Evolutionary conservation across 371 early-diverging fungal species (phyloP).

Genomic region (Chytridiales sp.): DNA sequence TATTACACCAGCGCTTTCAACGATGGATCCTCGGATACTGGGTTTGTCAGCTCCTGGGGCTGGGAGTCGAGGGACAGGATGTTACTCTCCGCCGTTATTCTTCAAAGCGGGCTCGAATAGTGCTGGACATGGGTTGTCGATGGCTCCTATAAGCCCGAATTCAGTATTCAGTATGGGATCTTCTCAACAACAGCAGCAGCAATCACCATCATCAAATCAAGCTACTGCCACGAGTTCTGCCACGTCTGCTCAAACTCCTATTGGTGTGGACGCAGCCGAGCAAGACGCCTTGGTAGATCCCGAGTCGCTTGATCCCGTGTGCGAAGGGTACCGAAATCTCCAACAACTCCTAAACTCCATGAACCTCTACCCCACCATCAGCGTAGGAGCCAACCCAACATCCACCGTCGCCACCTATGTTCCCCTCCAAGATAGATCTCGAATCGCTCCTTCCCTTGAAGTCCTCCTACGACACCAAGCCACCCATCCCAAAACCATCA

Average conservation of each 20-base stretch:
- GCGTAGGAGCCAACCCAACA: background rate
- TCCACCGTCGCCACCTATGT: background rate
- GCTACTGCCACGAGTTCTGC: too few species aligned
- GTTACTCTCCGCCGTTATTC: background rate
- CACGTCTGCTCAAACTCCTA: too few species aligned
- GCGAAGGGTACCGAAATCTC: constrained; percentile 24
- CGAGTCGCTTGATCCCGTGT: constrained; percentile 3
- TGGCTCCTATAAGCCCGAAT: background rate
- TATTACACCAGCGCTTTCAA: constrained; percentile 16
- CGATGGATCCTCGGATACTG: constrained; percentile 5
- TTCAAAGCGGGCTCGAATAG: background rate
- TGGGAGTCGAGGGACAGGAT: background rate
- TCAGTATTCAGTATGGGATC: background rate
- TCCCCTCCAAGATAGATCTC: constrained; percentile 24
- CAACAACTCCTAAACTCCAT: constrained; percentile 20
- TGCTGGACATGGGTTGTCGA: background rate
- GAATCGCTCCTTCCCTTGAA: constrained; percentile 13
- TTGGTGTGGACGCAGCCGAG: background rate
- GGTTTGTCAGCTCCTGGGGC: constrained; percentile 5
- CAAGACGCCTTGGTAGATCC: background rate
- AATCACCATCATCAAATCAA: too few species aligned
- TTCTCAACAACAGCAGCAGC: background rate
- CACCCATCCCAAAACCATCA: constrained; percentile 15
- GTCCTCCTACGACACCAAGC: constrained; percentile 13
- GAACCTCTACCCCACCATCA: constrained; percentile 1